Percentiles rank a stretch among this genome's conserved stretches.
phyloP scores from a whole-genome alignment of 192 early-diverging fungal species.

The Backusella circina region DNA sequence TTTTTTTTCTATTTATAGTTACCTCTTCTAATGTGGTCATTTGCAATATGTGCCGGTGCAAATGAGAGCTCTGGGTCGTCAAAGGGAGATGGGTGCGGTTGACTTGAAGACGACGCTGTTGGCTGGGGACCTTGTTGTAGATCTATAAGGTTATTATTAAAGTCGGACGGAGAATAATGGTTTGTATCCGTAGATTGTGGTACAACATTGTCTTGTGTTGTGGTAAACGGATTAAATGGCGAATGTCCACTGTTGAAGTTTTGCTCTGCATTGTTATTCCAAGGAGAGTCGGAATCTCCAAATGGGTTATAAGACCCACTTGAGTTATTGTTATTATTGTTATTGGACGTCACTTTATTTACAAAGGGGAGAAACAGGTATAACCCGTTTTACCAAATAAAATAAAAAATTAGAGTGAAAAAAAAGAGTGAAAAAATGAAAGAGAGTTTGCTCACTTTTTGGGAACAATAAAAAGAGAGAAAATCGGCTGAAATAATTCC shows the following conservation, averaged over 20 bases:
- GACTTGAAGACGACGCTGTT: slow-evolving; percentile 4
- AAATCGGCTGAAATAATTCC: background rate
- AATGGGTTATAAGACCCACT: background rate
- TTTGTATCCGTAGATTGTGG: background rate
- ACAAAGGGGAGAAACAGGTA: background rate
- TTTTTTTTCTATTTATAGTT: background rate
- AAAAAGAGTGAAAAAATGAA: background rate
- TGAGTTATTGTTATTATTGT: slow-evolving; percentile 8
- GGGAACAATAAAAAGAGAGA: background rate
- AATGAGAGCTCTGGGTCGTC: background rate
- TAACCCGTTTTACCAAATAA: background rate
- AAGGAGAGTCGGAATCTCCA: slow-evolving; percentile 5
- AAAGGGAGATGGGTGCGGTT: background rate
- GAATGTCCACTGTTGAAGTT: background rate
- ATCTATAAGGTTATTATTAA: slow-evolving; percentile 3
- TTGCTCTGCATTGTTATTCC: background rate
- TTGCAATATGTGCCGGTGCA: background rate
- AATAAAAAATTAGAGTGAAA: background rate
- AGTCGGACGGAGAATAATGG: slow-evolving; percentile 15
- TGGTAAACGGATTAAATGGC: slow-evolving; percentile 6
- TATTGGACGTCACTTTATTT: slow-evolving; percentile 21
- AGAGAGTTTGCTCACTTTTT: background rate
- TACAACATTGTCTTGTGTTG: slow-evolving; percentile 3
- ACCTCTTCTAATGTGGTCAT: slow-evolving; percentile 3
- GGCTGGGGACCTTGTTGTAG: slow-evolving; percentile 8